Conservation (phyloP, 371 early-diverging fungal genomes). For the Phascolomyces articulosus region DNA sequence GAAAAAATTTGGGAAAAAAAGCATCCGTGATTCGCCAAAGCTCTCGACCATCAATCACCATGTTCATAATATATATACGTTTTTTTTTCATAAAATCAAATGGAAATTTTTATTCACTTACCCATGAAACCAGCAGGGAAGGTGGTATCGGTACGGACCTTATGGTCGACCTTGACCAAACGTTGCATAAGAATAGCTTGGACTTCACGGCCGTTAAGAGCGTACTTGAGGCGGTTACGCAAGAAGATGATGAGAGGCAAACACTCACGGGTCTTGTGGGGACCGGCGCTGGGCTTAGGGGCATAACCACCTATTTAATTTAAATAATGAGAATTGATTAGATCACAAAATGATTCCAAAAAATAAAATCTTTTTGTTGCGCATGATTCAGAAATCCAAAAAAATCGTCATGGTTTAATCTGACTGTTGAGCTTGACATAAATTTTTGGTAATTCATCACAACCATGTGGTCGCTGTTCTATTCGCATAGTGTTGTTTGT, state of each 20-base stretch:
- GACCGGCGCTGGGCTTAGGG: constrained; percentile 98
- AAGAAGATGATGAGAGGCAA: constrained; percentile 98
- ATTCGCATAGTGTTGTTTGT: background rate
- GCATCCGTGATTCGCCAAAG: constrained; percentile 58
- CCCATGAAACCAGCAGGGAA: constrained; percentile 99
- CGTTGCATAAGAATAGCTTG: constrained; percentile 97
- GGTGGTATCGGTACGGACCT: constrained; percentile 98
- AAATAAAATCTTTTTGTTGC: background rate
- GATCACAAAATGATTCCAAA: background rate
- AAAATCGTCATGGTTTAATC: constrained; percentile 28
- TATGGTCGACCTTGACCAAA: constrained; percentile 98
- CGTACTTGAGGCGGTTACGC: constrained; percentile 99
- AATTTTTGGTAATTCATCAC: constrained; percentile 21
- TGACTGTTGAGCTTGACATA: constrained; percentile 32
- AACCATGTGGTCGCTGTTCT: too few relatives aligned
- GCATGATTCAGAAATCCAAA: constrained; percentile 22
- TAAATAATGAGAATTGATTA: background rate
- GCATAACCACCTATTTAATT: constrained; percentile 69
- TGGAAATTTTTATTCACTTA: constrained; percentile 24
- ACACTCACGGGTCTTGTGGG: constrained; percentile 99
- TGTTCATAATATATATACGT: background rate
- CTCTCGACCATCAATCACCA: constrained; percentile 42
- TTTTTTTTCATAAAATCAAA: background rate
- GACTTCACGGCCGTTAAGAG: constrained; percentile 98
- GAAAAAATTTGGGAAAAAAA: constrained; percentile 24